These are phyloP conservation scores for Scenedesmus sp. DNA, from an alignment of 163 green algal species.

Conservation along the genomic window DNA sequence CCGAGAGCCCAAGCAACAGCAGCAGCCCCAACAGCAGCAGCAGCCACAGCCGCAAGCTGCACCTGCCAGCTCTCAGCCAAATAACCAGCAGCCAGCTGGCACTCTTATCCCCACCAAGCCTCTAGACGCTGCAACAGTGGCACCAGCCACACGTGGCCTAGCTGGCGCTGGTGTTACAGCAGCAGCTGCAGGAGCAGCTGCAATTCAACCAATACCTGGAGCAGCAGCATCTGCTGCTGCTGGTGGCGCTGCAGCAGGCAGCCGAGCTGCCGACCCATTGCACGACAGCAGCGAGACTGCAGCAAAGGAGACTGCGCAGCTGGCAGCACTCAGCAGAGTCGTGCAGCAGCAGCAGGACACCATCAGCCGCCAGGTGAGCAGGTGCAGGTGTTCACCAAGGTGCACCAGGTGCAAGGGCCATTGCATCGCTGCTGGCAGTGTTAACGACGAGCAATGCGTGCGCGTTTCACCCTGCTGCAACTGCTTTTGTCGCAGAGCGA, in stretches of 20 bases:
- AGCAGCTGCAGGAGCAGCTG: neutral
- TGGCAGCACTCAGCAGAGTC: constrained; percentile 26
- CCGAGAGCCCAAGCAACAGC: neutral
- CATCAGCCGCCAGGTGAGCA: constrained; percentile 33
- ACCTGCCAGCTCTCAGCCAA: neutral
- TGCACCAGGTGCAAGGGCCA: neutral
- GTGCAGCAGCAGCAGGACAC: constrained; percentile 49
- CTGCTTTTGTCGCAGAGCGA: neutral
- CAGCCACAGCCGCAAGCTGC: neutral
- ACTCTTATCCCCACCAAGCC: neutral
- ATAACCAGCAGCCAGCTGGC: neutral
- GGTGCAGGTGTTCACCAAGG: neutral
- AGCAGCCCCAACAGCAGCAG: neutral
- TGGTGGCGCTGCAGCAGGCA: neutral
- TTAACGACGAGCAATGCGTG: neutral
- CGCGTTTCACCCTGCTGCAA: neutral
- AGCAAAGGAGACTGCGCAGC: constrained; percentile 25
- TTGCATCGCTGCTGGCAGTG: neutral
- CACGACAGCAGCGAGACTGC: neutral
- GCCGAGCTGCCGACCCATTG: neutral
- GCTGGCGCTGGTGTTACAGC: neutral
- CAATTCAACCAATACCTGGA: neutral
- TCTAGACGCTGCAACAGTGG: neutral
- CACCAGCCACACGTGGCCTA: neutral
- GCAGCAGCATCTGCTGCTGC: neutral